A percentile compares a stretch with the other conserved stretches of the same genome.
These are phyloP conservation scores for Pseudogymnoascus sp. DNA, from an alignment of 2,329 filamentous ascomycete genomes.

Conservation along the genomic window DNA sequence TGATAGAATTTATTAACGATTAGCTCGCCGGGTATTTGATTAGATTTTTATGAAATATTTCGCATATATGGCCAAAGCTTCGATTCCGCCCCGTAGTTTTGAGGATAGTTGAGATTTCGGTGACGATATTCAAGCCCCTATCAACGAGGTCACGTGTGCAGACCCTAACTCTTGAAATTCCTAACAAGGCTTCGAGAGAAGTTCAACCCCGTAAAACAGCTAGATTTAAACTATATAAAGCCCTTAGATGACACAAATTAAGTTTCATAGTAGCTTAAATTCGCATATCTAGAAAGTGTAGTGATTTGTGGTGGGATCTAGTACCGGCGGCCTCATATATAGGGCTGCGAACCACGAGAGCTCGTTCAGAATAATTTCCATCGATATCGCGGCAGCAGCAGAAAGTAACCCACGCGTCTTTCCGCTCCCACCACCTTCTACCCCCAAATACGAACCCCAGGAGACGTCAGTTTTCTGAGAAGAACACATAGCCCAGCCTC, in stretches of 20 bases:
- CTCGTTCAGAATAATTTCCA: slow-evolving; percentile 11
- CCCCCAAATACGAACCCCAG: neutral
- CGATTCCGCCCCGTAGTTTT: too few relatives aligned
- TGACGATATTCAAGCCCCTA: neutral
- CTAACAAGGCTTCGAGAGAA: neutral
- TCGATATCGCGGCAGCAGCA: neutral
- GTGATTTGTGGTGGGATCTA: neutral
- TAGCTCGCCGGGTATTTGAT: neutral
- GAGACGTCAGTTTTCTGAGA: neutral
- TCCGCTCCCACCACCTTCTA: neutral
- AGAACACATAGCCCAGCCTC: neutral
- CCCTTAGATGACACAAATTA: neutral
- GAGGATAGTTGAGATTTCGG: neutral
- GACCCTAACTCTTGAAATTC: neutral
- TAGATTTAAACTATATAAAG: neutral
- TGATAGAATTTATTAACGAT: neutral
- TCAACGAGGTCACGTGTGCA: neutral
- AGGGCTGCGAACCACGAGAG: neutral
- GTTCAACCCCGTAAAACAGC: neutral
- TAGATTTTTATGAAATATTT: neutral
- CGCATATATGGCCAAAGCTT: neutral
- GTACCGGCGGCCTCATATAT: neutral
- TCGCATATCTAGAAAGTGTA: neutral
- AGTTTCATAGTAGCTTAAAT: neutral
- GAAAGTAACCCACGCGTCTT: slow-evolving; percentile 7